Evolutionary conservation across 1,284 basidiomycete species (phyloP).

Genomic region (Sphaerobolus stellatus): DNA sequence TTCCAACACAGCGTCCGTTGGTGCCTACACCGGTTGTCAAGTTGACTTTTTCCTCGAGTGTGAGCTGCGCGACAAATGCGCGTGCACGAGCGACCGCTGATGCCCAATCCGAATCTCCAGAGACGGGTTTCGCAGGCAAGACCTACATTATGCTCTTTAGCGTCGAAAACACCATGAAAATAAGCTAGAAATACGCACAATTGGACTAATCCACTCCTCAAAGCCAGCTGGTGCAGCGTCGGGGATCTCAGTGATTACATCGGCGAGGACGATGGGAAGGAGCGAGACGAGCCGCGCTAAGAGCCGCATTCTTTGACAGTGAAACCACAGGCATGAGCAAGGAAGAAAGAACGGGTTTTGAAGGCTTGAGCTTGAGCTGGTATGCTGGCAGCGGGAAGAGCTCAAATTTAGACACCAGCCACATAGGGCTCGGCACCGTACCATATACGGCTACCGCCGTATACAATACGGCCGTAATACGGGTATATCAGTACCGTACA

Average conservation of each 20-base stretch:
- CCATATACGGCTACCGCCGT: no score
- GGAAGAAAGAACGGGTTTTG: no score
- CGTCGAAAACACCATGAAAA: not conserved
- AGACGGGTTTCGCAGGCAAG: slow-evolving; percentile 2
- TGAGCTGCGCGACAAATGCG: slow-evolving; percentile 39
- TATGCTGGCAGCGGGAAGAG: no score
- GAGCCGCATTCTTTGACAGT: no score
- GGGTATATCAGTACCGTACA: no score
- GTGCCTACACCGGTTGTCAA: slow-evolving; percentile 52
- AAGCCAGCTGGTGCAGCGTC: slow-evolving; percentile 10
- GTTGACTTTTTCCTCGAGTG: slow-evolving; percentile 56
- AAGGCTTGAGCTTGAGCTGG: no score
- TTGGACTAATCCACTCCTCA: slow-evolving; percentile 6
- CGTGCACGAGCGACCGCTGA: slow-evolving; percentile 48
- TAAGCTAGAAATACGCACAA: not conserved
- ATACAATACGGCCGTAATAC: no score
- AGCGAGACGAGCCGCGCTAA: no score
- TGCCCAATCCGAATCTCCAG: slow-evolving; percentile 34
- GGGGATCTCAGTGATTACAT: slow-evolving; percentile 10
- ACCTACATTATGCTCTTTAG: no score
- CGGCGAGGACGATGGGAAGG: not conserved
- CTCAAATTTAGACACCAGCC: no score
- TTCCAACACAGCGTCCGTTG: slow-evolving; percentile 63
- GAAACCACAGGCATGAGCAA: no score
- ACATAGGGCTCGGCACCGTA: no score